Base-by-base conservation (phyloP, 129 eudicot genomes). In the Deinandra increscens region DNA sequence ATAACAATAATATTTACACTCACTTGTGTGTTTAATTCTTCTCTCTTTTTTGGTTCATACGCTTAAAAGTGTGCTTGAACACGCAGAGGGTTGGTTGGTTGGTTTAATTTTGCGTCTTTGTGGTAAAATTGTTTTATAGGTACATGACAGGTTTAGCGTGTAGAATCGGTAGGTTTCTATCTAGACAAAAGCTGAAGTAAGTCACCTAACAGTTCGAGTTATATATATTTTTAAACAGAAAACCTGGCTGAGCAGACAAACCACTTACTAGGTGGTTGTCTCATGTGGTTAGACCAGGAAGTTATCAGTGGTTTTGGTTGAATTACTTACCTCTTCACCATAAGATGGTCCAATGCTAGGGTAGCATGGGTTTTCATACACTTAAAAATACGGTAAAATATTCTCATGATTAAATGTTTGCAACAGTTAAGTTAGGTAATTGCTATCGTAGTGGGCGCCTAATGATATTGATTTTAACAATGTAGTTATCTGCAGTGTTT, bases 311-410 rank as follows among this genome's bases (percentile, higher is more conserved):
- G 31, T 26, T 26, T 26, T 26, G 31, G 31, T 26, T 26, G 31
- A 26, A 26, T 1, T 26, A 26, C 3, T 26, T 26, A 60, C n/a
- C 7, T 39, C 42, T 60, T 60, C 46, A 61, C 66, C 20, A 61
- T 15, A 22, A 36, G 66, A 61, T 10, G 41, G 29, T 9, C 46
- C 46, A 34, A 61, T 20, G 12, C 26, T 61, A 33, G 66, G 66
- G 45, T 37, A 8, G n/a, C 46, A 29, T 61, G 66, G 13, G 44
- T 17, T 60, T 33, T 34, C 66, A 33, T 36, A 60, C 66, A 60
- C 34, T 14, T 60, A 26, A 26, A 33, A 14, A 34, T 34, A 34
- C 12, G n/a, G 66, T 31, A 5, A 5, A 11, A 14, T 15, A 59
- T 60, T 60, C 26, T 7, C 41, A 62, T 37, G 17, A 49, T 62